Evolutionary conservation across 2,329 filamentous ascomycete species (phyloP).

Genomic region (Cladosporium sp.): DNA sequence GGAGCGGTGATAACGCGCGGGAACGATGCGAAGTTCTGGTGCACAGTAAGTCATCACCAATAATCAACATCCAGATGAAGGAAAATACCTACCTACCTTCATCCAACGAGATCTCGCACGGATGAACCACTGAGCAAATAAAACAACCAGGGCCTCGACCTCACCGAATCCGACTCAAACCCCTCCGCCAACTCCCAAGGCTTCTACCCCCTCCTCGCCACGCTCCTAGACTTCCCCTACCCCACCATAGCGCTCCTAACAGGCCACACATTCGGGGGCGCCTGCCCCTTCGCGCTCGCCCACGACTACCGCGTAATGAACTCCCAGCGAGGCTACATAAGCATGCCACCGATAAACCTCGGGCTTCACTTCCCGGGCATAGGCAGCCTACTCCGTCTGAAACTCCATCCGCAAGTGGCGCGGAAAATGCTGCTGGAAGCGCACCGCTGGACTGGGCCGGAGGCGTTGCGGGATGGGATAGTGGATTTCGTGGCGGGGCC

Average conservation of each 20-base stretch:
- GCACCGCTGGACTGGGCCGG: slow-evolving; percentile 49
- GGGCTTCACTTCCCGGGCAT: slow-evolving; percentile 54
- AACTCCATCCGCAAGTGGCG: slow-evolving; percentile 48
- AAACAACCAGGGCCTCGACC: slow-evolving; percentile 34
- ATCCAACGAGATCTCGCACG: too few relatives aligned
- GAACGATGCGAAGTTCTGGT: slow-evolving; percentile 49
- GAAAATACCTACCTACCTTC: too few relatives aligned
- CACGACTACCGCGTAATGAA: slow-evolving; percentile 50
- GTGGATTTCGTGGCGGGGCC: slow-evolving; percentile 50
- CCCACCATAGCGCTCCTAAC: slow-evolving; percentile 46
- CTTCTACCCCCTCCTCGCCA: slow-evolving; percentile 34
- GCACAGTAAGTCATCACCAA: slow-evolving; percentile 32
- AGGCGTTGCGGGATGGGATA: slow-evolving; percentile 49
- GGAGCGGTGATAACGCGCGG: slow-evolving; percentile 52
- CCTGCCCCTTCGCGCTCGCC: slow-evolving; percentile 43
- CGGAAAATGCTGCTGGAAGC: slow-evolving; percentile 54
- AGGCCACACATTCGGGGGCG: slow-evolving; percentile 48
- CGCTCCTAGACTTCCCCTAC: slow-evolving; percentile 34
- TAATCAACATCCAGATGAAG: too few relatives aligned
- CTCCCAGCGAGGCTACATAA: slow-evolving; percentile 42
- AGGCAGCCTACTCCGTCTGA: slow-evolving; percentile 48
- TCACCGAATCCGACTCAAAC: slow-evolving; percentile 32
- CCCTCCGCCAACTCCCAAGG: slow-evolving; percentile 32
- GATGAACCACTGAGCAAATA: too few relatives aligned
- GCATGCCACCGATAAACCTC: slow-evolving; percentile 51